Evolutionary conservation across 768 basidiomycete species (phyloP).

Genomic region (Tylopilus subfusipes): DNA sequence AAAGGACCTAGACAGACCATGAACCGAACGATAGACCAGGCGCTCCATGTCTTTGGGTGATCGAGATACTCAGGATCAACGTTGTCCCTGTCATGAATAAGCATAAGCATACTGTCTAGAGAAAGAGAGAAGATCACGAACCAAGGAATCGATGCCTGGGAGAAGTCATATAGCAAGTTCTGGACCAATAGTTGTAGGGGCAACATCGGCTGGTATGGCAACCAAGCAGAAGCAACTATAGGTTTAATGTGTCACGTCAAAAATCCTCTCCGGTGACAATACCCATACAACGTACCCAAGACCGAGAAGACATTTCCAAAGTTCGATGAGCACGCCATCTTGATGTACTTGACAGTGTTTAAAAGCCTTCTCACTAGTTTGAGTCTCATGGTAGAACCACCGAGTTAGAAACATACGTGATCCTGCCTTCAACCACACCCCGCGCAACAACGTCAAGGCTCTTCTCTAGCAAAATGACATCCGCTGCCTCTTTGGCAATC

Average conservation of each 20-base stretch:
- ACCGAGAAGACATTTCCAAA: slow-evolving; percentile 36
- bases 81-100: slow-evolving; percentile 27
- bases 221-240: slow-evolving; percentile 35
- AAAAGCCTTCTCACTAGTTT: slow-evolving; percentile 27
- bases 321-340: slow-evolving; percentile 37
- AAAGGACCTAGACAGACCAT: slow-evolving; percentile 36
- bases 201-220: slow-evolving; percentile 37
- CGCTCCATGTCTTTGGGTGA: slow-evolving; percentile 30
- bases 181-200: slow-evolving; percentile 33
- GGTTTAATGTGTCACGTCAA: neutral
- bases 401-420: slow-evolving; percentile 24
- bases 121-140: slow-evolving; percentile 3
- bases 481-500: slow-evolving; percentile 39
- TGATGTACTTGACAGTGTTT: slow-evolving; percentile 37
- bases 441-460: slow-evolving; percentile 33
- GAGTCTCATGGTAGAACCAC: slow-evolving; percentile 1
- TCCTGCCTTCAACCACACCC: slow-evolving; percentile 32
- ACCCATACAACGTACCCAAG: slow-evolving; percentile 18
- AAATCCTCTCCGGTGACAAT: neutral
- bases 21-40: slow-evolving; percentile 35
- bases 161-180: slow-evolving; percentile 36
- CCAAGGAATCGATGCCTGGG: slow-evolving; percentile 37
- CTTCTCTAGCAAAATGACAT: slow-evolving; percentile 36
- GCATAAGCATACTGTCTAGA: slow-evolving; percentile 5
- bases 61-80: slow-evolving; percentile 37